Percentiles rank a stretch among this genome's conserved stretches.
phyloP scores from a whole-genome alignment of 1,284 basidiomycete species.

The Moniliophthora roreri region DNA sequence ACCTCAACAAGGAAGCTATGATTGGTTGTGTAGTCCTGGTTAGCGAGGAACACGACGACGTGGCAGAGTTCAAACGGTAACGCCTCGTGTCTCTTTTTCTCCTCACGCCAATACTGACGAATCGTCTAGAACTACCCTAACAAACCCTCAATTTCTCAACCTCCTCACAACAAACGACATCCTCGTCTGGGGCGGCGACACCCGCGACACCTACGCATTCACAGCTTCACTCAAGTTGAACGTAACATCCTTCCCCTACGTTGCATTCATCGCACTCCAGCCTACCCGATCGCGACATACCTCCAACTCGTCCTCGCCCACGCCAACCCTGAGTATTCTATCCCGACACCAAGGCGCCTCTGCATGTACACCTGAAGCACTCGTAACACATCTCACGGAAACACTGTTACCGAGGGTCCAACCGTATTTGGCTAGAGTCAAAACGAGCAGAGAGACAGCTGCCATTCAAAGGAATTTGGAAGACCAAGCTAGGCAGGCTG shows the following conservation, averaged over 20 bases:
- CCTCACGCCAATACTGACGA: not conserved
- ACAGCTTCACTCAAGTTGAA: constrained; percentile 7
- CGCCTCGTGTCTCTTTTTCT: constrained; percentile 17
- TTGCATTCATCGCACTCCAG: not conserved
- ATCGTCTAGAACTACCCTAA: constrained; percentile 78
- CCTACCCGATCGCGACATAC: constrained; percentile 22
- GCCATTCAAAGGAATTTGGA: constrained; percentile 17
- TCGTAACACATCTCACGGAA: constrained; percentile 65
- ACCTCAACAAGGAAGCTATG: constrained; percentile 69
- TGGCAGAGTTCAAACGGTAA: constrained; percentile 81
- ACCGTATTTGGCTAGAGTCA: constrained; percentile 71
- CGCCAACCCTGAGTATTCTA: constrained; percentile 71
- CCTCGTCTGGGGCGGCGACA: constrained; percentile 78
- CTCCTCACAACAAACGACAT: constrained; percentile 70
- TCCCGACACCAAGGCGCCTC: constrained; percentile 79
- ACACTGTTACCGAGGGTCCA: constrained; percentile 78
- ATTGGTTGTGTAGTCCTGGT: constrained; percentile 85
- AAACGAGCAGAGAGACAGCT: constrained; percentile 30
- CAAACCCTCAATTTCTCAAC: constrained; percentile 68
- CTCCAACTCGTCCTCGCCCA: constrained; percentile 37
- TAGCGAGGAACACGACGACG: constrained; percentile 89
- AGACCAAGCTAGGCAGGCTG: constrained; percentile 54
- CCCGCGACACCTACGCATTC: constrained; percentile 9
- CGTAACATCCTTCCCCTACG: not conserved
- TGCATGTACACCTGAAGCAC: constrained; percentile 61